Evolutionary conservation across 192 early-diverging fungal genomes (phyloP).

Genomic region (Gaertneriomyces sp.): DNA sequence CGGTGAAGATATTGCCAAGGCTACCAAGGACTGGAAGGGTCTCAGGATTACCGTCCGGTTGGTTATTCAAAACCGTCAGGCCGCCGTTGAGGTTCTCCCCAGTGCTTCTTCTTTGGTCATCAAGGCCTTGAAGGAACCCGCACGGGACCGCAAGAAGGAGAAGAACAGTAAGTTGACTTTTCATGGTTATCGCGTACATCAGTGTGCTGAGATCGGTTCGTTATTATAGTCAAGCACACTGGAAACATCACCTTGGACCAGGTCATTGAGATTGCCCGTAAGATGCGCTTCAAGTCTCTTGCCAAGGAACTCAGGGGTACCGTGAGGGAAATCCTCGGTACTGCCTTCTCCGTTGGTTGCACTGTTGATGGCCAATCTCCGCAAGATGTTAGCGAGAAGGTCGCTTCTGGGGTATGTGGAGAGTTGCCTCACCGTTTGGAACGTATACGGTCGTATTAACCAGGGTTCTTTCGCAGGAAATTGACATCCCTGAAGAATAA

Average conservation of each 20-base stretch:
- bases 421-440: not conserved
- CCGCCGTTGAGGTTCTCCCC: slow-evolving; percentile 92
- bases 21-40: slow-evolving; percentile 98
- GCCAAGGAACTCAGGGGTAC: slow-evolving; percentile 92
- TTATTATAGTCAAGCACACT: slow-evolving; percentile 72
- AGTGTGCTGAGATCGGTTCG: not conserved
- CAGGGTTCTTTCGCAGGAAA: slow-evolving; percentile 24
- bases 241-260: slow-evolving; percentile 94
- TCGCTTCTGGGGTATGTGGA: slow-evolving; percentile 65
- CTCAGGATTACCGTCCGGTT: slow-evolving; percentile 96
- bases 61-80: slow-evolving; percentile 99
- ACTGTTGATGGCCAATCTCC: slow-evolving; percentile 96
- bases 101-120: slow-evolving; percentile 96
- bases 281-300: slow-evolving; percentile 91
- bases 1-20: slow-evolving; percentile 99
- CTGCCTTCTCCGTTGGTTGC: slow-evolving; percentile 90
- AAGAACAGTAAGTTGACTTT: slow-evolving; percentile 78
- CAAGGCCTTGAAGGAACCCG: slow-evolving; percentile 94
- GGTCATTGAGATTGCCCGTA: slow-evolving; percentile 93
- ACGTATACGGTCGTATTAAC: not conserved
- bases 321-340: slow-evolving; percentile 96
- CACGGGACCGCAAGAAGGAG: slow-evolving; percentile 99
- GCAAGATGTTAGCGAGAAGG: slow-evolving; percentile 77
- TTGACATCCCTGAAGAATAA: slow-evolving; percentile 41
- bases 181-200: slow-evolving; percentile 1